Evolutionary conservation across 2,329 filamentous ascomycete genomes (phyloP).

Genomic region (Elsinoe arachidis): DNA sequence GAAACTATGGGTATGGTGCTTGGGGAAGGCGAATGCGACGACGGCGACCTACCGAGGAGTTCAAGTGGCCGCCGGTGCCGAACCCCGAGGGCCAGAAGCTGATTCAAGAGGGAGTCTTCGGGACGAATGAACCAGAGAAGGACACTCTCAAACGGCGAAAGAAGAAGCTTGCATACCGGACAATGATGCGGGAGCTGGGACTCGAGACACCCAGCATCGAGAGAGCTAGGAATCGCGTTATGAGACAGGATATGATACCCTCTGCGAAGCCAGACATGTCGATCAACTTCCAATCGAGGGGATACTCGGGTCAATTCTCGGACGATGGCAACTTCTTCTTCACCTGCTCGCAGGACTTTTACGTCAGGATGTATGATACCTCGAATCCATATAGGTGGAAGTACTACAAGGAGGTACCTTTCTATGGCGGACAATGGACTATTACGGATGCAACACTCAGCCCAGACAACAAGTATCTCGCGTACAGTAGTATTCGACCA

Average conservation of each 20-base stretch:
- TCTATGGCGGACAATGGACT: slow-evolving; percentile 87
- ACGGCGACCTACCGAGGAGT: slow-evolving; percentile 34
- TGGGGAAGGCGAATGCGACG: slow-evolving; percentile 39
- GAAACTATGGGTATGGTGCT: slow-evolving; percentile 31
- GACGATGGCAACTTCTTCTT: slow-evolving; percentile 98
- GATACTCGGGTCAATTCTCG: slow-evolving; percentile 94
- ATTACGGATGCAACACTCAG: slow-evolving; percentile 88
- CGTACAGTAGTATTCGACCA: slow-evolving; percentile 81
- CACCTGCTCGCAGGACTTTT: slow-evolving; percentile 83
- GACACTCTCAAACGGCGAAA: slow-evolving; percentile 40
- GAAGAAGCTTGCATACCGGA: slow-evolving; percentile 55
- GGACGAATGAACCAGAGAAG: slow-evolving; percentile 48
- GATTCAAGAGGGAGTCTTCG: slow-evolving; percentile 78
- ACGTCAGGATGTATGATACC: slow-evolving; percentile 94
- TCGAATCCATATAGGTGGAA: slow-evolving; percentile 92
- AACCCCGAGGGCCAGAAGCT: slow-evolving; percentile 66
- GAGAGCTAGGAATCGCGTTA: slow-evolving; percentile 54
- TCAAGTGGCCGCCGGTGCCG: slow-evolving; percentile 73
- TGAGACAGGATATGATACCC: slow-evolving; percentile 66
- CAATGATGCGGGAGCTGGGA: slow-evolving; percentile 77
- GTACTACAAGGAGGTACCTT: slow-evolving; percentile 92
- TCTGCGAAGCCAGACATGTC: slow-evolving; percentile 71
- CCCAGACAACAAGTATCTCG: slow-evolving; percentile 84
- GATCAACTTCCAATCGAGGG: slow-evolving; percentile 74
- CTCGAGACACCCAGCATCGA: slow-evolving; percentile 50